phyloP scores from a whole-genome alignment of 345 rosid genomes.

The Carallia pectinifolia region DNA sequence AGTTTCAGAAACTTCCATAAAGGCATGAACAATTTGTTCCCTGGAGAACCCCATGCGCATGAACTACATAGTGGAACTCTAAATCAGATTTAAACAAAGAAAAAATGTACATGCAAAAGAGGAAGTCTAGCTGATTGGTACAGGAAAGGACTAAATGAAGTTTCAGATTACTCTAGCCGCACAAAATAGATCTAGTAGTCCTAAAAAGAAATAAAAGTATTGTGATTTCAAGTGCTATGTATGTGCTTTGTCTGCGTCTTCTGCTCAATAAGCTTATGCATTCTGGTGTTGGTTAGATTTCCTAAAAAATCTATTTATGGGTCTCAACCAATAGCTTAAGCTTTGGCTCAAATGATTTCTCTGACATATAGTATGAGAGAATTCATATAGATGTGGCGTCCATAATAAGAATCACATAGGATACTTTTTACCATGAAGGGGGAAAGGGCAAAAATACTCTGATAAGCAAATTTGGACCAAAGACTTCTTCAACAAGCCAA shows the following conservation, averaged over 20 bases:
- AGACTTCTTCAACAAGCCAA: background rate
- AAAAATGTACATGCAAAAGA: background rate
- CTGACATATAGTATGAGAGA: background rate
- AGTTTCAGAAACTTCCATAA: slow-evolving; percentile 55
- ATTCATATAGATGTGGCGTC: background rate
- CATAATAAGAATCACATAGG: background rate
- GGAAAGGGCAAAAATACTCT: background rate
- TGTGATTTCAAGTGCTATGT: too few relatives aligned
- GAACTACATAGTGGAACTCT: slow-evolving; percentile 38
- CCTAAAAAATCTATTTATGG: too few relatives aligned
- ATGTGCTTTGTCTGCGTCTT: too few relatives aligned
- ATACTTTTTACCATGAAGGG: background rate
- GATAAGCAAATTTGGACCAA: background rate
- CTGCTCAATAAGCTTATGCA: too few relatives aligned
- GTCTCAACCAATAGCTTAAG: too few relatives aligned
- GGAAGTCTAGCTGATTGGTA: background rate
- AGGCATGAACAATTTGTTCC: slow-evolving; percentile 58
- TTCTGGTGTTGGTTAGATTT: too few relatives aligned
- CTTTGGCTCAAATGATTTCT: too few relatives aligned
- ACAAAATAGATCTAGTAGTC: too few relatives aligned
- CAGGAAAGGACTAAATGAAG: background rate
- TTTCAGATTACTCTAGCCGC: background rate
- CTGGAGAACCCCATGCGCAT: slow-evolving; percentile 55
- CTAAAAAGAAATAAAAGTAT: too few relatives aligned
- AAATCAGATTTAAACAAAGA: slow-evolving; percentile 3